Conservation (phyloP, 2,329 filamentous ascomycete genomes). For the Botrytis sinoallii region DNA sequence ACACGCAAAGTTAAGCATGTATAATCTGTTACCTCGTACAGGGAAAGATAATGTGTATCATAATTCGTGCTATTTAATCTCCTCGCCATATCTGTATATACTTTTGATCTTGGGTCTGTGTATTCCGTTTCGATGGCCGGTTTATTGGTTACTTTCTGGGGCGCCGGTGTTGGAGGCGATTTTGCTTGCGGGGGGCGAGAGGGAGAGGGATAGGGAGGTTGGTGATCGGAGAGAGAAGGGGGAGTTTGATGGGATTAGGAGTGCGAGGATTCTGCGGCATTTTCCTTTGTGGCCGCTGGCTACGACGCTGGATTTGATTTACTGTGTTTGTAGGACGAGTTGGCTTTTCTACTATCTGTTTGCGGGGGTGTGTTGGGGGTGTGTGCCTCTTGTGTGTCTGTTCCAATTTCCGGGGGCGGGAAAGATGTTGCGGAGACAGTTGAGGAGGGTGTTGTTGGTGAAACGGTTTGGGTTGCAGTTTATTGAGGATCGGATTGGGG, state of each 20-base stretch:
- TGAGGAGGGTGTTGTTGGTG: conserved; percentile 35
- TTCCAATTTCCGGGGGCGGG: conserved; percentile 42
- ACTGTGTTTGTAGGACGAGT: conserved; percentile 48
- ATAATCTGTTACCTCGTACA: too few species aligned
- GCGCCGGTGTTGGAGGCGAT: conserved; percentile 39
- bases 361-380: conserved; percentile 42
- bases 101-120: neutral
- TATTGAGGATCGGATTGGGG: conserved; percentile 49
- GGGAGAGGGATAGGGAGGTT: neutral
- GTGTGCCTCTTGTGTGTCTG: conserved; percentile 44
- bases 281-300: conserved; percentile 48
- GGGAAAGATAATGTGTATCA: neutral
- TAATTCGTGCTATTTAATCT: neutral
- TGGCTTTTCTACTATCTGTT: conserved; percentile 50
- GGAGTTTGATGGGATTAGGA: neutral
- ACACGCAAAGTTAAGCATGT: neutral
- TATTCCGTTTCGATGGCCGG: conserved; percentile 28
- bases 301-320: conserved; percentile 45
- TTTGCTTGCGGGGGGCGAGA: conserved; percentile 25
- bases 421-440: conserved; percentile 33
- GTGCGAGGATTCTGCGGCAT: conserved; percentile 42
- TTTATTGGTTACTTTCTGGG: conserved; percentile 43
- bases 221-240: neutral
- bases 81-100: neutral
- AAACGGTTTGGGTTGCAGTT: conserved; percentile 44